Evolutionary conservation across 139 green algal species (phyloP).

Genomic region (Chlamydomonas sp.): DNA sequence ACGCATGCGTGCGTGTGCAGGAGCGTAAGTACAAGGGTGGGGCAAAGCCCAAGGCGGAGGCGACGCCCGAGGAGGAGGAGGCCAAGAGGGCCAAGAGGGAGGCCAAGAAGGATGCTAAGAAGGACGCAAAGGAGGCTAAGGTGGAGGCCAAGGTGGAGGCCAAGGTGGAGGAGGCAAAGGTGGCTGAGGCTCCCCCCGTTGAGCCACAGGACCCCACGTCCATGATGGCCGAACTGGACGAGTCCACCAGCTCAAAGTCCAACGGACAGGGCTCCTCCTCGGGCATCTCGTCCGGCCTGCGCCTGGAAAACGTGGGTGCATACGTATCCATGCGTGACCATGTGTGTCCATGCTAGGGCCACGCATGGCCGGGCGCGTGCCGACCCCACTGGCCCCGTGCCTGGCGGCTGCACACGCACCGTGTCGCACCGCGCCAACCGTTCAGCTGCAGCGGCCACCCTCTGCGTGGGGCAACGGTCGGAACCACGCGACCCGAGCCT

Average conservation of each 20-base stretch:
- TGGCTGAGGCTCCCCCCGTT: neutral
- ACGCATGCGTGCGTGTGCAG: neutral
- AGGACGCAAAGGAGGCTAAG: conserved; percentile 19
- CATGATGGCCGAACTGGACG: conserved; percentile 9
- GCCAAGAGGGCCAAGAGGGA: conserved; percentile 41
- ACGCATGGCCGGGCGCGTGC: neutral
- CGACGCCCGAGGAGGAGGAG: neutral
- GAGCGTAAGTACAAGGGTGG: neutral
- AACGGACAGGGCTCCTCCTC: conserved; percentile 19
- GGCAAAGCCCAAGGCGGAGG: neutral
- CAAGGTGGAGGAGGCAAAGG: neutral
- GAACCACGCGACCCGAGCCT: neutral
- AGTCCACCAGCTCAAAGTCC: neutral
- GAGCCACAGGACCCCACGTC: neutral
- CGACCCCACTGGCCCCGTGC: neutral
- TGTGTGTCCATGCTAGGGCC: too few species aligned
- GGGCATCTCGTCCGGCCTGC: conserved; percentile 58
- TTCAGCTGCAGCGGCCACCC: neutral
- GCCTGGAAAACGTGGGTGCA: conserved; percentile 68
- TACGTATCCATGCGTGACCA: too few species aligned
- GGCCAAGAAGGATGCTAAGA: conserved; percentile 43
- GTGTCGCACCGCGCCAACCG: neutral
- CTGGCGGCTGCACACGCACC: neutral
- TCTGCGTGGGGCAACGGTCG: neutral
- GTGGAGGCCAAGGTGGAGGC: conserved; percentile 1